These are phyloP conservation scores for Cladosporium sp. DNA, from an alignment of 2,329 filamentous ascomycete genomes.

Conservation along the genomic window DNA sequence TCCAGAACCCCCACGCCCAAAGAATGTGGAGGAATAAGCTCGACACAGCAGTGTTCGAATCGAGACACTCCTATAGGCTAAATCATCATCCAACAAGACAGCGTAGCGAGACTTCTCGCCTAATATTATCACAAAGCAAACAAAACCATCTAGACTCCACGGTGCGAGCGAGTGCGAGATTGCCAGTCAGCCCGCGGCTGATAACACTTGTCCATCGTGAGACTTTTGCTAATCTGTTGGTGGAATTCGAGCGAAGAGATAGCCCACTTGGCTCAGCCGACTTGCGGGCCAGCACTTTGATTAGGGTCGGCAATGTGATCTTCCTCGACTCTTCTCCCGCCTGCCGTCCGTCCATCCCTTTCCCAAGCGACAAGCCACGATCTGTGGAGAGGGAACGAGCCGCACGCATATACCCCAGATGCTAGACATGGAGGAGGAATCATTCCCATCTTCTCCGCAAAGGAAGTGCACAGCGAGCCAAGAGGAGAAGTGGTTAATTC, in stretches of 20 bases:
- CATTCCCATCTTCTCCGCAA: slow-evolving; percentile 3
- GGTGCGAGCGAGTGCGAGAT: not conserved
- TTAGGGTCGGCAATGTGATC: slow-evolving; percentile 8
- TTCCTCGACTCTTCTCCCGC: slow-evolving; percentile 12
- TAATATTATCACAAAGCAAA: not conserved
- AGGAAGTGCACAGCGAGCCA: not conserved
- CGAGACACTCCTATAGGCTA: slow-evolving; percentile 1
- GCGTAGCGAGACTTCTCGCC: not conserved
- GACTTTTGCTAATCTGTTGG: not conserved
- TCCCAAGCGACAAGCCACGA: not conserved
- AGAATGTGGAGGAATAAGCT: not conserved
- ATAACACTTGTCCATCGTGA: slow-evolving; percentile 6
- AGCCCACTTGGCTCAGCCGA: not conserved
- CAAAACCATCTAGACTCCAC: not conserved
- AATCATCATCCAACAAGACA: not conserved
- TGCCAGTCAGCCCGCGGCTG: not conserved
- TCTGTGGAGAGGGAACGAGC: slow-evolving; percentile 11
- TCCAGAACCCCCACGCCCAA: slow-evolving; percentile 9
- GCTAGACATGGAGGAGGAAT: not conserved
- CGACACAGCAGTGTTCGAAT: not conserved
- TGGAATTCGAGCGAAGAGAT: not conserved
- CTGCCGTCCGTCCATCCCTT: not conserved
- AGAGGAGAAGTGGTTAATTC: not conserved
- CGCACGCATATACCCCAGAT: slow-evolving; percentile 12
- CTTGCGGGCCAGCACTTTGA: not conserved